These are phyloP conservation scores for Stachybotrys elegans DNA, from an alignment of 2,329 filamentous ascomycete genomes.

Conservation along the genomic window DNA sequence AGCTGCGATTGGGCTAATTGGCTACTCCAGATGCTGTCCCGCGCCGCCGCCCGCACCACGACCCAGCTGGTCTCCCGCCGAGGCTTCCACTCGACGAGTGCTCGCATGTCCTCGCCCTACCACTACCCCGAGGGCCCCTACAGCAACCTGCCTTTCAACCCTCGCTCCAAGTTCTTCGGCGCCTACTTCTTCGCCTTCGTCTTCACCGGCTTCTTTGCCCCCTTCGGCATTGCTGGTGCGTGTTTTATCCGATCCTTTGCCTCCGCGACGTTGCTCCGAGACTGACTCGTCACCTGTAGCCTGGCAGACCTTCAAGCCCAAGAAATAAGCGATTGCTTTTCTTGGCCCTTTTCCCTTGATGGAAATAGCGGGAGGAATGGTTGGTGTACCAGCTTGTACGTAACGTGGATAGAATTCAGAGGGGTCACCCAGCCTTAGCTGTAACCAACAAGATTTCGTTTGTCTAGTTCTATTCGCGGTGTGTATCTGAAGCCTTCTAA, in stretches of 20 bases:
- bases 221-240: conserved; percentile 60
- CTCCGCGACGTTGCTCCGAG: conserved; percentile 7
- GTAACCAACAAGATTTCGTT: conserved; percentile 18
- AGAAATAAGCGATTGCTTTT: conserved; percentile 20
- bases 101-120: conserved; percentile 84
- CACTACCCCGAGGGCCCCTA: conserved; percentile 97
- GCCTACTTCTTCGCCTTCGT: conserved; percentile 75
- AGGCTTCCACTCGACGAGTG: conserved; percentile 87
- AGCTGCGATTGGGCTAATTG: conserved; percentile 32
- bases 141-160: conserved; percentile 96
- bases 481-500: no score
- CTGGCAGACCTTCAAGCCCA: conserved; percentile 40
- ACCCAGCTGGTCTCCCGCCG: conserved; percentile 74
- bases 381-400: conserved; percentile 23
- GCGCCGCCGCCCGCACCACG: conserved; percentile 60
- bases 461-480: no score
- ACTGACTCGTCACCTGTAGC: conserved; percentile 28
- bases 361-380: conserved; percentile 12
- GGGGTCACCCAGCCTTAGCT: conserved; percentile 20
- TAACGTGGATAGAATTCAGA: conserved; percentile 27
- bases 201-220: conserved; percentile 50
- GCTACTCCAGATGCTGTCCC: conserved; percentile 71
- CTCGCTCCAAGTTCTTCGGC: conserved; percentile 79
- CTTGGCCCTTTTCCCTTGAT: conserved; percentile 10
- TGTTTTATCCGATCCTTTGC: conserved; percentile 20